Conservation (phyloP, 805 yeast genomes). For the Jamesozyma hellenica region DNA sequence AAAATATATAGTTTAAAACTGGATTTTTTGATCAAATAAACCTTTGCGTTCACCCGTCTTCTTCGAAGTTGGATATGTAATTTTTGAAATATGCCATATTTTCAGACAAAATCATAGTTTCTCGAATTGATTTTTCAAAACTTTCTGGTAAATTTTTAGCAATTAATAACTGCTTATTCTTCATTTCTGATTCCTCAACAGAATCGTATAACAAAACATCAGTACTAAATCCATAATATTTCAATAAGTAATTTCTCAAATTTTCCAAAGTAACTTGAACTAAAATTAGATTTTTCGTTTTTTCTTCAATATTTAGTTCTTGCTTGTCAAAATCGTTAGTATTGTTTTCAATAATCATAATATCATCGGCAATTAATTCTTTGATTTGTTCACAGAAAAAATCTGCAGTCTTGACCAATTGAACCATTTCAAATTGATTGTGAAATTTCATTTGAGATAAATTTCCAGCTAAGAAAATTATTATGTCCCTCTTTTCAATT, state of each 20-base stretch:
- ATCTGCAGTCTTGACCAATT: slow-evolving; percentile 13
- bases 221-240: slow-evolving; percentile 10
- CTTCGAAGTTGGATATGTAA: background rate
- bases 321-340: background rate
- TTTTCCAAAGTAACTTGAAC: slow-evolving; percentile 10
- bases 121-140: background rate
- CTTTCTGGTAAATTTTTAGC: background rate
- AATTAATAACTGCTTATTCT: slow-evolving; percentile 4
- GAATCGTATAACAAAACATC: slow-evolving; percentile 8
- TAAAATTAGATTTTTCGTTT: slow-evolving; percentile 4
- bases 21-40: no score
- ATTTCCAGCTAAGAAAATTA: slow-evolving; percentile 19
- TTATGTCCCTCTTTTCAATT: slow-evolving; percentile 5
- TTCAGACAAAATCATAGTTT: background rate
- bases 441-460: slow-evolving; percentile 13
- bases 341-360: slow-evolving; percentile 6
- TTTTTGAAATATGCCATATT: background rate
- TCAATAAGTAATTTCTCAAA: slow-evolving; percentile 7
- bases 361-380: slow-evolving; percentile 10
- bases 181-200: slow-evolving; percentile 13
- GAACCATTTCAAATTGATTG: slow-evolving; percentile 16
- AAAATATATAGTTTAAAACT: no score
- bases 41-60: no score
- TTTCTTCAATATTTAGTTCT: background rate
- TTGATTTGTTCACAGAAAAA: slow-evolving; percentile 18